Base-by-base conservation (phyloP, 2,329 filamentous ascomycete species). In the Geoglossum cookeanum region DNA sequence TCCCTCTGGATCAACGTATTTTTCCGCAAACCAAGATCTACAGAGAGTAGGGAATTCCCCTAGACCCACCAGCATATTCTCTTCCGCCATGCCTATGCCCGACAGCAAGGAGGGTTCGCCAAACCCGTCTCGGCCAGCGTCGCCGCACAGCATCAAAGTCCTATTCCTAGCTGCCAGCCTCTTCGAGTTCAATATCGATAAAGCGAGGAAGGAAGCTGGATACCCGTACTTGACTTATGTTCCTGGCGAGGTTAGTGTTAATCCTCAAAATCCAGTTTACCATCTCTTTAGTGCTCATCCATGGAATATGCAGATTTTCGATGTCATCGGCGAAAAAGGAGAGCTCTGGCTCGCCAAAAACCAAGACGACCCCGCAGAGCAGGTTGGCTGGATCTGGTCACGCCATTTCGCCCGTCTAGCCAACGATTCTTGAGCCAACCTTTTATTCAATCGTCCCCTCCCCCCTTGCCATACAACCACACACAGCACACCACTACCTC, bases 261-360 rank as follows among this genome's bases (percentile, higher is more conserved):
- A 51, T 27, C 55, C 48, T 39, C 7, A n/a, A 4, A 22, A 3
- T 22, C 4, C 3, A 32, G 22, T 27, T 15, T 39, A n/a, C 29
- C 51, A 27, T 55, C 55, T 59, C 55, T 60, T 58, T 22, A 55
- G 62, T 55, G 61, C n/a, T 15, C 29, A 27, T 4, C 45, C 22
- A 27, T 17, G 27, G 11, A n/a, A 35, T 32, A 35, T 37, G 37
- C 61, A 84, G 79, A 87, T 91, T 61, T 91, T 91, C 65, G 86
- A 91, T 71, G 85, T 98, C 56, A 88, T 98, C 66, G 92, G 85
- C 33, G 90, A 96, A 70, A 96, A 96, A 68, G 92, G 92, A 61
- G 92, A 98, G 73, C 78, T 97, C 54, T 98, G 92, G 92, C 80
- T 98, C 58, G 92, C 92, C 56, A 88, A 88, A 69, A 98, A 98